These are phyloP conservation scores for Crithidia sp. DNA, from an alignment of 208 protist species.

Conservation along the genomic window DNA sequence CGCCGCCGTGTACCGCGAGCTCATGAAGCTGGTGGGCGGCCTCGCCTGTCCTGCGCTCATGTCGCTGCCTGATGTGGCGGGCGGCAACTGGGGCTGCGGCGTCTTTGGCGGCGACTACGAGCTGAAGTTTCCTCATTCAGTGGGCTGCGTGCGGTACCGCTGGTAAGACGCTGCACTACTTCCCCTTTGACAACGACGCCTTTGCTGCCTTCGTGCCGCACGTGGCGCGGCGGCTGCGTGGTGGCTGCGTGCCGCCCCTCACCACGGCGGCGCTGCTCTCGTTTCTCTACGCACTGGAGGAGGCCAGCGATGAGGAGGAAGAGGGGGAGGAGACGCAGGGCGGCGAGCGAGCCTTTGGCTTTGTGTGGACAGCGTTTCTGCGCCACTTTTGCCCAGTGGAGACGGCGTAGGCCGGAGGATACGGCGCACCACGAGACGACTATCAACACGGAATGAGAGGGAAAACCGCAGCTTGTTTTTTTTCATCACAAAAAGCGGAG, in stretches of 20 bases:
- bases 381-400: slow-evolving; percentile 3
- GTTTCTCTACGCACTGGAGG: slow-evolving; percentile 21
- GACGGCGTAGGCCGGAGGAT: too few species aligned
- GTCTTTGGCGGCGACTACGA: slow-evolving; percentile 74
- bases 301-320: neutral
- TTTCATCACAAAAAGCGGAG: too few species aligned
- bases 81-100: slow-evolving; percentile 86
- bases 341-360: neutral
- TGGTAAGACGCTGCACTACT: slow-evolving; percentile 43
- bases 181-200: slow-evolving; percentile 36
- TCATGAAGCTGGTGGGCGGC: slow-evolving; percentile 33
- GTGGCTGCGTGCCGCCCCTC: neutral
- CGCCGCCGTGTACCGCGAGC: slow-evolving; percentile 18
- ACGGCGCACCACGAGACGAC: too few species aligned
- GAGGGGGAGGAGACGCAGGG: neutral
- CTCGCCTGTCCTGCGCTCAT: slow-evolving; percentile 1
- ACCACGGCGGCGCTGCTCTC: slow-evolving; percentile 4
- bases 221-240: neutral
- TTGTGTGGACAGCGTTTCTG: slow-evolving; percentile 6
- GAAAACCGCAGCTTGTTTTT: too few species aligned
- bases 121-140: slow-evolving; percentile 72
- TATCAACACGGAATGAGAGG: too few species aligned
- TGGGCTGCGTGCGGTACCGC: slow-evolving; percentile 47
- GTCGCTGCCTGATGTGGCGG: slow-evolving; percentile 24
- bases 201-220: slow-evolving; percentile 1